These are phyloP conservation scores for Trifolium fragiferum DNA, from an alignment of 306 rosid genomes.

Conservation along the genomic window DNA sequence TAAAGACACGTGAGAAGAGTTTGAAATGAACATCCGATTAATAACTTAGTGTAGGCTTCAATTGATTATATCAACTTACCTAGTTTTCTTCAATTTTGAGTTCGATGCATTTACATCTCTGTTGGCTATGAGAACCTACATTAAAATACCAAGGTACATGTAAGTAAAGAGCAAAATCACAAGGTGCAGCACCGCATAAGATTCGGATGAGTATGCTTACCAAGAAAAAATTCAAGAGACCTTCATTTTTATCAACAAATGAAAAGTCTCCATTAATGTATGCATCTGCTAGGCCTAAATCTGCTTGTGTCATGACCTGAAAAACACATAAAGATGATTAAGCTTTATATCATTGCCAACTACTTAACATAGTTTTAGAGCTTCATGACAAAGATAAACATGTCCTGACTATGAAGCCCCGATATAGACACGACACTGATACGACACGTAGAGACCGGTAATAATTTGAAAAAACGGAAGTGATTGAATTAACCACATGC, in stretches of 20 bases:
- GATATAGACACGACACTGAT: not conserved
- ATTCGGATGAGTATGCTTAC: constrained; percentile 43
- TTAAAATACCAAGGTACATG: constrained; percentile 25
- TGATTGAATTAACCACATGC: not conserved
- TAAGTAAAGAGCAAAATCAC: not conserved
- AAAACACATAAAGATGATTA: constrained; percentile 5
- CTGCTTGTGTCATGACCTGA: constrained; percentile 90
- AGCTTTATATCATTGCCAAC: not conserved
- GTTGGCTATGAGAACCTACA: constrained; percentile 84
- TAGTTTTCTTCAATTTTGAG: constrained; percentile 56
- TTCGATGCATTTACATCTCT: constrained; percentile 65
- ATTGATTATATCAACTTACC: constrained; percentile 47
- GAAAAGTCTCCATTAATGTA: constrained; percentile 77
- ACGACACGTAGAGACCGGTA: not conserved
- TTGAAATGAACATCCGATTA: constrained; percentile 8
- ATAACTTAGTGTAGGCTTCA: not conserved
- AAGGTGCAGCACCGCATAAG: constrained; percentile 11
- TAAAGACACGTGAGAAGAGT: constrained; percentile 37
- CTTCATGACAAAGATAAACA: constrained; percentile 16
- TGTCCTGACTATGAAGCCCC: not conserved
- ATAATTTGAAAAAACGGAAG: not conserved
- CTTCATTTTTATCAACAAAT: constrained; percentile 75
- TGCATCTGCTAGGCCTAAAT: constrained; percentile 95
- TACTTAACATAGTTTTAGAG: constrained; percentile 13
- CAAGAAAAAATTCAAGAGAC: constrained; percentile 69